phyloP scores from a whole-genome alignment of 139 green algal genomes.

The Chlamydomonas urium region DNA sequence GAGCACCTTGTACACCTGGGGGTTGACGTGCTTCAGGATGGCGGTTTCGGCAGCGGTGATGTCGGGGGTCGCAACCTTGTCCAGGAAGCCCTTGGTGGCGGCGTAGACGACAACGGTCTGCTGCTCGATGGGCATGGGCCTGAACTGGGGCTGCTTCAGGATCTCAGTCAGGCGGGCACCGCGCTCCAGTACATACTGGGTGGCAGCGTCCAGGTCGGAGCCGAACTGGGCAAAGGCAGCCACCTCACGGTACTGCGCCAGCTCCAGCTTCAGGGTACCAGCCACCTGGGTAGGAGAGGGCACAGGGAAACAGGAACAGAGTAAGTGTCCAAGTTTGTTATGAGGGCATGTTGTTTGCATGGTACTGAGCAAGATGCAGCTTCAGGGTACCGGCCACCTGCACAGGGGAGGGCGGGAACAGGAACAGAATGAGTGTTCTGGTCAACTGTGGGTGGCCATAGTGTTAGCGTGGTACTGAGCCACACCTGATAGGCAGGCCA shows the following conservation, averaged over 20 bases:
- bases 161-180: slow-evolving; percentile 83
- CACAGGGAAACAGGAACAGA: too few relatives aligned
- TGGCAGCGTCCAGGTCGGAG: slow-evolving; percentile 84
- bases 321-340: too few relatives aligned
- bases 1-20: slow-evolving; percentile 48
- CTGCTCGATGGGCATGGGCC: slow-evolving; percentile 80
- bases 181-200: slow-evolving; percentile 83
- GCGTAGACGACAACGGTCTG: slow-evolving; percentile 67
- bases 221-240: slow-evolving; percentile 88
- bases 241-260: slow-evolving; percentile 88
- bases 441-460: too few relatives aligned
- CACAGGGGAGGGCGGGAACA: too few relatives aligned
- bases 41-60: slow-evolving; percentile 36
- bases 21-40: slow-evolving; percentile 56
- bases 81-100: slow-evolving; percentile 82
- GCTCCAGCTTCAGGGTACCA: slow-evolving; percentile 70
- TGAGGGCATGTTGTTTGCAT: too few relatives aligned
- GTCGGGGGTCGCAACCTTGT: slow-evolving; percentile 54
- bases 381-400: too few relatives aligned
- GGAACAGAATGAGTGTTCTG: too few relatives aligned
- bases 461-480: too few relatives aligned
- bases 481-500: too few relatives aligned
- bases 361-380: too few relatives aligned
- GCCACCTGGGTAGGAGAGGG: too few relatives aligned
- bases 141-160: slow-evolving; percentile 88